Conservation (phyloP, 2,329 filamentous ascomycete species). For the Lasiodiplodia hormozganensis region DNA sequence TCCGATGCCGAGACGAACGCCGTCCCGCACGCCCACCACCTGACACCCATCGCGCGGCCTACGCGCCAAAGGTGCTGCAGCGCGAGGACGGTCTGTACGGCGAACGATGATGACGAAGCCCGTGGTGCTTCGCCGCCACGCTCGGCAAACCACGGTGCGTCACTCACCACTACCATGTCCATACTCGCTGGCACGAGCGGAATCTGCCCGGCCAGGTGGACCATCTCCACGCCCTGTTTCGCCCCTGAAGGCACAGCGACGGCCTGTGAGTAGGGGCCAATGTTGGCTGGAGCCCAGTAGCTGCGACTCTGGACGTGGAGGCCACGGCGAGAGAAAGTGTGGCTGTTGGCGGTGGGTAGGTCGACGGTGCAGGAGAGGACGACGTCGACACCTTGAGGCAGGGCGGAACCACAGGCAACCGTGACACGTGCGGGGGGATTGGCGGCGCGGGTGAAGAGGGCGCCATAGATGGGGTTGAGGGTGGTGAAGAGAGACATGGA, state of each 20-base stretch:
- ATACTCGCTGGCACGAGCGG: conserved; percentile 84
- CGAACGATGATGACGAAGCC: conserved; percentile 46
- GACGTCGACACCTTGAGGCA: conserved; percentile 68
- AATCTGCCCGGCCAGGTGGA: conserved; percentile 89
- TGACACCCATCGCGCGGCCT: conserved; percentile 72
- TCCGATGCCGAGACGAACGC: conserved; percentile 69
- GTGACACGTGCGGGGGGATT: conserved; percentile 89
- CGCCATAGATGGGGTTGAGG: conserved; percentile 78
- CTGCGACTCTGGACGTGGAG: conserved; percentile 92
- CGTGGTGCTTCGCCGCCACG: background rate
- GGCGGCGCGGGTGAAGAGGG: conserved; percentile 71
- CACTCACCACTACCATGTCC: conserved; percentile 55
- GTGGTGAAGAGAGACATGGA: conserved; percentile 79
- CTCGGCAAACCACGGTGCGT: conserved; percentile 27
- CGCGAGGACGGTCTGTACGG: conserved; percentile 71
- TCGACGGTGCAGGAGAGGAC: conserved; percentile 61
- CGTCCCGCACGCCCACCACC: conserved; percentile 77
- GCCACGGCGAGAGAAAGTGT: conserved; percentile 47
- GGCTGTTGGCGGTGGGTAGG: conserved; percentile 31
- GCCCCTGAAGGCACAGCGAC: conserved; percentile 61
- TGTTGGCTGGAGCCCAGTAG: conserved; percentile 98
- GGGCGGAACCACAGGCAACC: conserved; percentile 73
- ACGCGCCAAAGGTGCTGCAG: conserved; percentile 92
- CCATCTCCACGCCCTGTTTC: conserved; percentile 39
- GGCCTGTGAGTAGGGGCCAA: conserved; percentile 95